Conservation (phyloP, 1,284 basidiomycete species). For the Ustilago nuda region DNA sequence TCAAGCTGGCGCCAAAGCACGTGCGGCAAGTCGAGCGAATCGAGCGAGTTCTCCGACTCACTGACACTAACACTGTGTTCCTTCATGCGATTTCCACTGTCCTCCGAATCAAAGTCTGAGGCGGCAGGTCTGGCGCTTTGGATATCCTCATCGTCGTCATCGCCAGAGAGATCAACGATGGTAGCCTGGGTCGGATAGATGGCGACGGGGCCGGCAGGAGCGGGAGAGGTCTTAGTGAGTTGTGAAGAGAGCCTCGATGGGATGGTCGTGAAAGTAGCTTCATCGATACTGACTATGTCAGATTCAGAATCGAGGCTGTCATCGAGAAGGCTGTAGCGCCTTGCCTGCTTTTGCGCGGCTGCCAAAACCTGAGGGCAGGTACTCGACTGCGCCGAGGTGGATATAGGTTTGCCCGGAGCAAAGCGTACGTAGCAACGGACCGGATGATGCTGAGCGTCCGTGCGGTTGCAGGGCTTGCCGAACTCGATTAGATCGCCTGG, state of each 20-base stretch:
- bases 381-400: not conserved
- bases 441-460: constrained; percentile 11
- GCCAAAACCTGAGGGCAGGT: not conserved
- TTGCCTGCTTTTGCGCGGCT: not conserved
- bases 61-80: not conserved
- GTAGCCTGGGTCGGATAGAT: not conserved
- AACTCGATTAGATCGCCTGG: constrained; percentile 35
- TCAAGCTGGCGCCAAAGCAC: constrained; percentile 16
- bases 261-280: constrained; percentile 6
- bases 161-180: constrained; percentile 21
- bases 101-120: constrained; percentile 3
- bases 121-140: not conserved
- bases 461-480: constrained; percentile 17
- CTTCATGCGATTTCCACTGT: not conserved
- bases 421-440: constrained; percentile 28
- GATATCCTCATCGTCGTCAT: constrained; percentile 12
- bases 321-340: constrained; percentile 16
- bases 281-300: constrained; percentile 27
- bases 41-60: constrained; percentile 8
- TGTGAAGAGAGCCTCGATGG: not conserved
- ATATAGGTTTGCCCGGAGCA: not conserved
- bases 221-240: not conserved
- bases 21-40: not conserved
- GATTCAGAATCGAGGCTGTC: constrained; percentile 30
- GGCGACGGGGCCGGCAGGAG: not conserved